Percentiles rank a stretch among this genome's conserved stretches.
These are phyloP conservation scores for Phytophthora meadii DNA, from an alignment of 352 stramenopile species.

Conservation along the genomic window DNA sequence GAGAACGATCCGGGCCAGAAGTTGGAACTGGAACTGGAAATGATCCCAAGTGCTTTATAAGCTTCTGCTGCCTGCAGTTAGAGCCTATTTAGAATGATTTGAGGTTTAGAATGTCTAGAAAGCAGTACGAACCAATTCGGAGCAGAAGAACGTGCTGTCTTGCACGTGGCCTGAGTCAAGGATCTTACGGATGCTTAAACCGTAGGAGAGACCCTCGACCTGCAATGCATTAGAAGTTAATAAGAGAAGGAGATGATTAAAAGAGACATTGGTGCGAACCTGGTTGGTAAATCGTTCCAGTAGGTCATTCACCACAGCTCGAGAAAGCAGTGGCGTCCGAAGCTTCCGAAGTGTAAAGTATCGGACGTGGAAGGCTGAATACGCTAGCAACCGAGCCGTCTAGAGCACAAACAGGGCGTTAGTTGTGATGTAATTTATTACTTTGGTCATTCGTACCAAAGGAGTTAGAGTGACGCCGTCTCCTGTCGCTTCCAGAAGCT, in stretches of 20 bases:
- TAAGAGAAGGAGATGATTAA: background rate
- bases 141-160: slow-evolving; percentile 65
- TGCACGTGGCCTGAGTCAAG: slow-evolving; percentile 36
- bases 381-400: slow-evolving; percentile 32
- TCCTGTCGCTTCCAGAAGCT: slow-evolving; percentile 67
- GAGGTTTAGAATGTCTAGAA: no score
- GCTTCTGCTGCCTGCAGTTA: slow-evolving; percentile 52
- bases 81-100: no score
- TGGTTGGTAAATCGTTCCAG: slow-evolving; percentile 51
- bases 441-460: slow-evolving; percentile 35
- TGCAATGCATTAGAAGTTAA: slow-evolving; percentile 2
- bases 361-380: slow-evolving; percentile 51
- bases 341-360: slow-evolving; percentile 60
- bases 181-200: slow-evolving; percentile 58
- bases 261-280: slow-evolving; percentile 13
- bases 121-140: slow-evolving; percentile 53
- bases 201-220: slow-evolving; percentile 60
- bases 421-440: background rate
- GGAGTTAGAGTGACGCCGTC: slow-evolving; percentile 65
- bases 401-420: background rate
- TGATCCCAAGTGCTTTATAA: slow-evolving; percentile 61
- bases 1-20: slow-evolving; percentile 76
- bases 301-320: slow-evolving; percentile 51
- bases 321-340: slow-evolving; percentile 56
- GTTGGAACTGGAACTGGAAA: slow-evolving; percentile 42